phyloP scores from a whole-genome alignment of 805 yeast genomes.

The Candida sithepensis region DNA sequence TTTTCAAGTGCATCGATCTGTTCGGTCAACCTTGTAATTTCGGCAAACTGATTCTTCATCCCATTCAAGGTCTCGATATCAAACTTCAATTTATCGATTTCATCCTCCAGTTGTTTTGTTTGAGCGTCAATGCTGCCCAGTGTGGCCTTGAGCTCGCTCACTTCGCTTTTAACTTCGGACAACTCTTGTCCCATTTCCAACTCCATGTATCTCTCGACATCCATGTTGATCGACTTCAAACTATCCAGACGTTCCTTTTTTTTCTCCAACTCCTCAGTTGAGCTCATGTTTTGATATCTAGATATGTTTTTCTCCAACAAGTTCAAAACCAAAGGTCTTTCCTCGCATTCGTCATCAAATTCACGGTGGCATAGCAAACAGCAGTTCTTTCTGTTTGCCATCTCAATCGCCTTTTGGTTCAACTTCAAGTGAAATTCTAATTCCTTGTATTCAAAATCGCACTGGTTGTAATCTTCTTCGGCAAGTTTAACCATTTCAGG shows the following conservation, averaged over 20 bases:
- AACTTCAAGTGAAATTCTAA: conserved; percentile 66
- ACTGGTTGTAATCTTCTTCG: conserved; percentile 58
- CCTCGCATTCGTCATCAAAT: conserved; percentile 41
- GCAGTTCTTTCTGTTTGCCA: conserved; percentile 52
- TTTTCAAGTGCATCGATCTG: conserved; percentile 32
- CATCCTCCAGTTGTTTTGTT: neutral
- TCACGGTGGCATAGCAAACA: conserved; percentile 74
- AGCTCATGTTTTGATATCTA: conserved; percentile 16
- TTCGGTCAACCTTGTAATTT: conserved; percentile 31
- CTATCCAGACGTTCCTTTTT: conserved; percentile 27
- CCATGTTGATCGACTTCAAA: conserved; percentile 27
- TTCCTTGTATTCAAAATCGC: conserved; percentile 64
- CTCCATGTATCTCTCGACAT: conserved; percentile 22
- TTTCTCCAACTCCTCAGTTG: conserved; percentile 19
- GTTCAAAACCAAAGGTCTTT: conserved; percentile 19
- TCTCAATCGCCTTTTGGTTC: conserved; percentile 63
- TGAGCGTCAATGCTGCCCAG: neutral
- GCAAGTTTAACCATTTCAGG: conserved; percentile 33
- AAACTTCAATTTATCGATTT: neutral
- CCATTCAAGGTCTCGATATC: neutral
- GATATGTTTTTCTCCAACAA: conserved; percentile 22
- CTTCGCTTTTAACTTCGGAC: neutral
- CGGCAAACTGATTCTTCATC: conserved; percentile 27
- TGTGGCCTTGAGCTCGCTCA: neutral
- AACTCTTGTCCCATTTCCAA: conserved; percentile 1